Evolutionary conservation across 2,329 filamentous ascomycete genomes (phyloP).

Genomic region (Pseudogymnoascus verrucosus): DNA sequence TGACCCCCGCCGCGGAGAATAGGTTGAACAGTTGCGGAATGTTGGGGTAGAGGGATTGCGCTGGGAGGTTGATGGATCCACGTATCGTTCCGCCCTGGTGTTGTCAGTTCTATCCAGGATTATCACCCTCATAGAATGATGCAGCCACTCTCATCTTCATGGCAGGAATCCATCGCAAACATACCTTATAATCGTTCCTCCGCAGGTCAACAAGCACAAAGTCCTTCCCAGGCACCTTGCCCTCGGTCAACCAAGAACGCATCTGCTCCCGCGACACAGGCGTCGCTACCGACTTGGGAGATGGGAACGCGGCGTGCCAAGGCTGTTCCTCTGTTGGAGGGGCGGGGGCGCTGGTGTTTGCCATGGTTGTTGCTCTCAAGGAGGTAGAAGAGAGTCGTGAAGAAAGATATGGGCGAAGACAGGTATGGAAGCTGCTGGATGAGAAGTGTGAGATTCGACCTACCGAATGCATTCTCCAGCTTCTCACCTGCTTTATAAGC

Average conservation of each 20-base stretch:
- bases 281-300: conserved; percentile 1
- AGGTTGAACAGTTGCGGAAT: conserved; percentile 26
- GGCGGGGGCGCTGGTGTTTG: neutral
- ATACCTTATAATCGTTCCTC: conserved; percentile 28
- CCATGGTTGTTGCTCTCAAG: neutral
- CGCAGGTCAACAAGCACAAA: conserved; percentile 29
- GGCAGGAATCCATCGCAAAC: neutral
- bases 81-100: conserved; percentile 27
- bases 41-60: conserved; percentile 25
- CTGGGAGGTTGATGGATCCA: conserved; percentile 28
- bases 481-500: neutral
- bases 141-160: conserved; percentile 7
- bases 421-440: neutral
- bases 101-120: conserved; percentile 2
- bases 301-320: conserved; percentile 14
- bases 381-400: neutral
- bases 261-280: conserved; percentile 10
- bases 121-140: neutral
- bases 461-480: neutral
- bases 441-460: neutral
- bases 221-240: conserved; percentile 14
- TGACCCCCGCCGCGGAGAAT: conserved; percentile 22
- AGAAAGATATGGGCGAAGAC: neutral
- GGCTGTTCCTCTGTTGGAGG: conserved; percentile 6
- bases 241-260: conserved; percentile 3